These are phyloP conservation scores for Tothia fuscella DNA, from an alignment of 2,329 filamentous ascomycete genomes.

Conservation along the genomic window DNA sequence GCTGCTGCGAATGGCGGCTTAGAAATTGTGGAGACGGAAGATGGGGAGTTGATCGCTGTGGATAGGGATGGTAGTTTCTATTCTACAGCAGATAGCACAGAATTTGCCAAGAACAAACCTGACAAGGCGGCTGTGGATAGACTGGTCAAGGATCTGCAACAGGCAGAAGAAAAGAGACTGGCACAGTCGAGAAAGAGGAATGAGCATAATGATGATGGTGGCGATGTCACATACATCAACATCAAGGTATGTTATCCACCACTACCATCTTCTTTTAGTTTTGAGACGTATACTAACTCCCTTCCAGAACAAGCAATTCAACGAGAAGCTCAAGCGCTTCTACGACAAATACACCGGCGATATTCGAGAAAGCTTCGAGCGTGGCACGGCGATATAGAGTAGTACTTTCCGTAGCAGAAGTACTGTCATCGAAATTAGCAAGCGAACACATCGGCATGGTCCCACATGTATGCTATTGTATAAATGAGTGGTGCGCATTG, in stretches of 20 bases:
- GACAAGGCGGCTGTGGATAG: slow-evolving; percentile 79
- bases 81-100: slow-evolving; percentile 70
- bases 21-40: slow-evolving; percentile 90
- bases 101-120: slow-evolving; percentile 75
- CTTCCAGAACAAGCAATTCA: slow-evolving; percentile 87
- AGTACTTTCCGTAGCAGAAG: too few relatives aligned
- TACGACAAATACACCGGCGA: slow-evolving; percentile 98
- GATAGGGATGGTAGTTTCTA: slow-evolving; percentile 88
- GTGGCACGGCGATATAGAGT: slow-evolving; percentile 80
- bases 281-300: slow-evolving; percentile 3
- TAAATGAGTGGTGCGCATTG: too few relatives aligned
- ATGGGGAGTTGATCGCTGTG: slow-evolving; percentile 86
- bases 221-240: slow-evolving; percentile 97
- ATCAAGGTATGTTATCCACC: slow-evolving; percentile 62
- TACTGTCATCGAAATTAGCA: too few relatives aligned
- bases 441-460: too few relatives aligned
- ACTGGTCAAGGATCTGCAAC: slow-evolving; percentile 72
- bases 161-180: slow-evolving; percentile 74
- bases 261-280: too few relatives aligned
- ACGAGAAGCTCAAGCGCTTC: slow-evolving; percentile 89
- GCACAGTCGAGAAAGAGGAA: slow-evolving; percentile 70
- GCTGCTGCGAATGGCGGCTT: slow-evolving; percentile 75
- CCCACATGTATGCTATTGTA: too few relatives aligned
- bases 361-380: slow-evolving; percentile 94
- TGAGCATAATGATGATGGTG: slow-evolving; percentile 73